Evolutionary conservation across 495 filamentous ascomycete species (phyloP).

Genomic region (Podospora anserina): DNA sequence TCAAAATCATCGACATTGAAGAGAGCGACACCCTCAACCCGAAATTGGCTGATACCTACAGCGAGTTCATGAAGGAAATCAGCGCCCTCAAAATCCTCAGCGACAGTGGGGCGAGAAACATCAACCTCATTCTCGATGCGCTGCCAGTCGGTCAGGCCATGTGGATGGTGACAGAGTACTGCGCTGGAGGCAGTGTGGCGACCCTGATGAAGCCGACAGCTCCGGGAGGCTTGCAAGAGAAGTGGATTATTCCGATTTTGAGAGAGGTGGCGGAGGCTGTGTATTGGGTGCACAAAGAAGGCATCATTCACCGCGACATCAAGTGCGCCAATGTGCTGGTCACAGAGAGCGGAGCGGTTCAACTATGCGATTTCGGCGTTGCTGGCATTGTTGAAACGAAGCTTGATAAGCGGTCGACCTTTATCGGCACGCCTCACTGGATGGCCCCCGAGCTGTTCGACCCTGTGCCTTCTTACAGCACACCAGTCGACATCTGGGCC

Average conservation of each 20-base stretch:
- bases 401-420: constrained; percentile 81
- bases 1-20: constrained; percentile 97
- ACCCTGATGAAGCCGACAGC: constrained; percentile 68
- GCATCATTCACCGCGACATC: constrained; percentile 93
- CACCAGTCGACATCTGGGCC: constrained; percentile 90
- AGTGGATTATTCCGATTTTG: constrained; percentile 84
- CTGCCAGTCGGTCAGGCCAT: constrained; percentile 81
- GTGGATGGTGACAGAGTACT: constrained; percentile 96
- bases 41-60: constrained; percentile 73
- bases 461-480: constrained; percentile 54
- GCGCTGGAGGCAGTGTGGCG: constrained; percentile 89
- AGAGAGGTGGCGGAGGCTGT: constrained; percentile 83
- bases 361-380: constrained; percentile 96
- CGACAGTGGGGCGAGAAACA: constrained; percentile 79
- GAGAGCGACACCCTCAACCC: constrained; percentile 71
- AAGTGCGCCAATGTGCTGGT: constrained; percentile 94
- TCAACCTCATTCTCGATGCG: constrained; percentile 86
- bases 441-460: constrained; percentile 89
- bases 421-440: constrained; percentile 94
- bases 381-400: constrained; percentile 82
- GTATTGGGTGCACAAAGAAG: constrained; percentile 82
- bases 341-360: constrained; percentile 78
- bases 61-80: constrained; percentile 85
- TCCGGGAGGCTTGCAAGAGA: constrained; percentile 76
- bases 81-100: constrained; percentile 78